These are phyloP conservation scores for Calonectria naviculata DNA, from an alignment of 2,329 filamentous ascomycete species.

Conservation along the genomic window DNA sequence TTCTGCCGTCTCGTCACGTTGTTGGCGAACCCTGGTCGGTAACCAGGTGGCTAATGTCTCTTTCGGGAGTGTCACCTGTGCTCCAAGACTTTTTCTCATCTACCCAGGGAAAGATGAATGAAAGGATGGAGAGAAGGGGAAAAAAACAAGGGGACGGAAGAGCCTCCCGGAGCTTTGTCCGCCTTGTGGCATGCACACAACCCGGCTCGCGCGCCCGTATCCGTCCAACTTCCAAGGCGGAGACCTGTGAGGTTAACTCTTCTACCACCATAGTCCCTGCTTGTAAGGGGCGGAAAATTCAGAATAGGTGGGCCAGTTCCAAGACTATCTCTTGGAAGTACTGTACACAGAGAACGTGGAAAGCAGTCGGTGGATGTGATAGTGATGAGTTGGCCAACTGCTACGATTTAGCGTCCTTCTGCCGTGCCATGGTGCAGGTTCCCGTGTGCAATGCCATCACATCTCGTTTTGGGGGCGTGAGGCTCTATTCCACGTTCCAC, in stretches of 20 bases:
- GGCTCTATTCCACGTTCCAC: background rate
- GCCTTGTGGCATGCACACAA: background rate
- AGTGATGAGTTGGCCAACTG: background rate
- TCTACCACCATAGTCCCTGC: constrained; percentile 7
- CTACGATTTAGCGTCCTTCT: background rate
- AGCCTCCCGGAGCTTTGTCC: constrained; percentile 1
- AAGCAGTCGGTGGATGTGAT: background rate
- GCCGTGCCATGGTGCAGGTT: background rate
- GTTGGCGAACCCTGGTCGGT: background rate
- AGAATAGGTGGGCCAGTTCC: background rate
- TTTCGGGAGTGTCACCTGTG: background rate
- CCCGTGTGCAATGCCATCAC: background rate
- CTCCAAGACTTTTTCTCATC: background rate
- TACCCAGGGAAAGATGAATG: background rate
- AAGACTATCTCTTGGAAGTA: background rate
- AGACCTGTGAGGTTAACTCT: background rate
- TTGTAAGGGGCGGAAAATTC: background rate
- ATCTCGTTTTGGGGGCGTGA: background rate
- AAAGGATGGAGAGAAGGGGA: background rate
- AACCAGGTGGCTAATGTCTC: background rate
- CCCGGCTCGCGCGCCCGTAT: background rate
- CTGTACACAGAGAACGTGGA: background rate
- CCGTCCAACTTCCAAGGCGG: constrained; percentile 10
- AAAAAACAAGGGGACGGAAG: background rate
- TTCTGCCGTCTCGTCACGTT: constrained; percentile 3